Evolutionary conservation across 805 yeast genomes (phyloP).

Genomic region (Hanseniaspora valbyensis): DNA sequence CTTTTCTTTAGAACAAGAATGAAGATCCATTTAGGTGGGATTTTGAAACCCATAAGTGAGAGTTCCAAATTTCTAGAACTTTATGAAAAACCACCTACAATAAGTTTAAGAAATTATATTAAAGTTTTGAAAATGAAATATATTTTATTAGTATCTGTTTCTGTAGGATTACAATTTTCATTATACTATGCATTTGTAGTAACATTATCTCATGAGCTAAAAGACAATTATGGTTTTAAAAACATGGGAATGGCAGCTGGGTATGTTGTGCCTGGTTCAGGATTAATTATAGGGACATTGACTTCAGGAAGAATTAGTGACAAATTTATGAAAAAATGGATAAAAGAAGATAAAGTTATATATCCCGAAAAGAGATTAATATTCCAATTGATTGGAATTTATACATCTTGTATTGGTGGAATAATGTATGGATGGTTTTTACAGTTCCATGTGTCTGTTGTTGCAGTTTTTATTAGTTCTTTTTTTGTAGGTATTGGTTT

Average conservation of each 20-base stretch:
- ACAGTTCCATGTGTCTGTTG: conserved; percentile 32
- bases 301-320: conserved; percentile 42
- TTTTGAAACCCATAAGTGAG: conserved; percentile 24
- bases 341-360: conserved; percentile 22
- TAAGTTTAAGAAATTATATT: conserved; percentile 32
- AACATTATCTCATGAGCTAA: conserved; percentile 36
- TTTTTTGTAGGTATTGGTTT: conserved; percentile 43
- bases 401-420: conserved; percentile 35
- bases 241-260: conserved; percentile 34
- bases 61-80: conserved; percentile 20
- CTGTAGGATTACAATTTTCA: conserved; percentile 43
- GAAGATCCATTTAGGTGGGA: conserved; percentile 20
- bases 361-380: conserved; percentile 36
- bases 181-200: conserved; percentile 45
- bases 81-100: conserved; percentile 39
- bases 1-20: not conserved
- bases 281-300: conserved; percentile 40
- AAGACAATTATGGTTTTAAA: conserved; percentile 31
- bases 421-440: conserved; percentile 46
- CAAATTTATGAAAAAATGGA: conserved; percentile 23
- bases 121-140: conserved; percentile 34
- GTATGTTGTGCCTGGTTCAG: conserved; percentile 43
- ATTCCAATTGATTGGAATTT: conserved; percentile 36
- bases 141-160: conserved; percentile 36
- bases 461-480: conserved; percentile 34